A percentile compares a stretch with the other conserved stretches of the same genome.
phyloP scores from a whole-genome alignment of 2,329 filamentous ascomycete species.

The Ophiosphaerella korrae region DNA sequence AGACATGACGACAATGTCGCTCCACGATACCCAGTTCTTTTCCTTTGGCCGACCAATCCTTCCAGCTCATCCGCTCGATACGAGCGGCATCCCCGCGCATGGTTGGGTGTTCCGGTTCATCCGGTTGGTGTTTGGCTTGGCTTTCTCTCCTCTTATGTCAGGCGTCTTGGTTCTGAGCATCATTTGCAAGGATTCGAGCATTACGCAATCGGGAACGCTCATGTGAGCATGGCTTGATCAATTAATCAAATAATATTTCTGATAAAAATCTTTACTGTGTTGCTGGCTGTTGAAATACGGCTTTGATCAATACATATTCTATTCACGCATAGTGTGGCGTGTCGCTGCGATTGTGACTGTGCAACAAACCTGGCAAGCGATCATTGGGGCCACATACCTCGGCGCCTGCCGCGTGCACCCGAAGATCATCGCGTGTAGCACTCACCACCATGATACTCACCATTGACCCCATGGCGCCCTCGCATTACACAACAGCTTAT shows the following conservation, averaged over 20 bases:
- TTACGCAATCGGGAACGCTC: slow-evolving; percentile 5
- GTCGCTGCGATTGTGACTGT: too few species aligned
- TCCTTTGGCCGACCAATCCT: slow-evolving; percentile 10
- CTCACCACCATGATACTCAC: slow-evolving; percentile 21
- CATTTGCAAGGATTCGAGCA: slow-evolving; percentile 1
- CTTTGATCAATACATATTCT: too few species aligned
- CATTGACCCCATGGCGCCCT: slow-evolving; percentile 24
- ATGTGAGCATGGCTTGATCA: slow-evolving; percentile 11
- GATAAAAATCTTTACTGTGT: too few species aligned
- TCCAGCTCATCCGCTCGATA: not conserved
- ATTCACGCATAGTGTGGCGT: too few species aligned
- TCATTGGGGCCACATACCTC: slow-evolving; percentile 1
- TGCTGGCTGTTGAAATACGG: too few species aligned
- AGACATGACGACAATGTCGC: slow-evolving; percentile 17
- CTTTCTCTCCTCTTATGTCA: slow-evolving; percentile 9
- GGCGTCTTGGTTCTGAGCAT: slow-evolving; percentile 13
- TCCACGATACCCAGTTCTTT: slow-evolving; percentile 43
- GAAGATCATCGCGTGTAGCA: slow-evolving; percentile 16
- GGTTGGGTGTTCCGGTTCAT: slow-evolving; percentile 4
- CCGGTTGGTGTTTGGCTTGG: slow-evolving; percentile 11
- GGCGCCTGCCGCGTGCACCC: slow-evolving; percentile 15
- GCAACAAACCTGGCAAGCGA: not conserved
- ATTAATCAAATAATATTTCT: slow-evolving; percentile 17
- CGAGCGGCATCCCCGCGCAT: slow-evolving; percentile 1
- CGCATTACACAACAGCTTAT: slow-evolving; percentile 9